These are phyloP conservation scores for Talaromyces ruber DNA, from an alignment of 495 filamentous ascomycete genomes.

Conservation along the genomic window DNA sequence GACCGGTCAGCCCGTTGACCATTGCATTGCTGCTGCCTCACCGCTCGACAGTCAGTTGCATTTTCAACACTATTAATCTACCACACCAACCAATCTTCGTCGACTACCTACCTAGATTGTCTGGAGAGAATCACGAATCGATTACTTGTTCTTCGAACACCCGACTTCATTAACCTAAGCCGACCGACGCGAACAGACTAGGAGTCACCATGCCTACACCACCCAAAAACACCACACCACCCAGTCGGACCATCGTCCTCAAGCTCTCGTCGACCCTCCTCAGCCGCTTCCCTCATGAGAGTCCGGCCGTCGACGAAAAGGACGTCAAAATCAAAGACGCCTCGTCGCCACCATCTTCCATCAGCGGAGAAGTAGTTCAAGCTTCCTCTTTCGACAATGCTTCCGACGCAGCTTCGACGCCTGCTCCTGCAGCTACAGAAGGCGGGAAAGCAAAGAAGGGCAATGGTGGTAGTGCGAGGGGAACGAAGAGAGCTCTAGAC, in stretches of 20 bases:
- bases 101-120: background rate
- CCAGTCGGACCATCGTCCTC: constrained; percentile 43
- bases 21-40: background rate
- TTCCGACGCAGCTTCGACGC: constrained; percentile 47
- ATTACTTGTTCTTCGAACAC: constrained; percentile 15
- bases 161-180: constrained; percentile 13
- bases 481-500: constrained; percentile 50
- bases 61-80: background rate
- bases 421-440: constrained; percentile 45
- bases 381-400: constrained; percentile 44
- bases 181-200: background rate
- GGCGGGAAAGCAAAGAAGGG: constrained; percentile 38
- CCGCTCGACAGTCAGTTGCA: background rate
- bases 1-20: background rate
- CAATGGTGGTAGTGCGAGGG: constrained; percentile 9
- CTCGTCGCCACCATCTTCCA: constrained; percentile 35
- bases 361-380: constrained; percentile 42
- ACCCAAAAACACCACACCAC: constrained; percentile 20
- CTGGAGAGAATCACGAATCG: background rate
- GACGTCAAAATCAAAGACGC: constrained; percentile 28
- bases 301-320: constrained; percentile 17
- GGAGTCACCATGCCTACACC: constrained; percentile 19
- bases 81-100: constrained; percentile 2
- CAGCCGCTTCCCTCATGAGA: constrained; percentile 30
- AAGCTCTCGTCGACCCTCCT: constrained; percentile 43